Base-by-base conservation (phyloP, 805 yeast species). In the Clavispora fructus region DNA sequence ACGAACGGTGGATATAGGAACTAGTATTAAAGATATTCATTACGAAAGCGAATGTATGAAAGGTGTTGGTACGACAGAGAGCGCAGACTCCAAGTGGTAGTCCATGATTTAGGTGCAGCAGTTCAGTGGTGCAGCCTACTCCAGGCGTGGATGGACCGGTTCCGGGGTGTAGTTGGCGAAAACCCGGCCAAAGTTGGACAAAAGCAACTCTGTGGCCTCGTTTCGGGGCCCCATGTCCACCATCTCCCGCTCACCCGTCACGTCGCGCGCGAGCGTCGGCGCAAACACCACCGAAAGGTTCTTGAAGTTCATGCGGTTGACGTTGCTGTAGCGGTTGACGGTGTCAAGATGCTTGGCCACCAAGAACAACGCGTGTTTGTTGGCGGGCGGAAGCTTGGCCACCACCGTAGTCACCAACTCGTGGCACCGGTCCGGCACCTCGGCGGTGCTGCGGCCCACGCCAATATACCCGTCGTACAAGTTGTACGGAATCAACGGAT, bases 261-360 rank as follows among this genome's bases (percentile, higher is more conserved):
- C 68, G 57, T 89, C 96, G 41, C 96, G 75, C 0, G 90, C 84
- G 39, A 94, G 67, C 7, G 97, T 89, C 4, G 99, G 98, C 1
- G 97, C 96, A 73, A 94, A 94, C 7, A 92, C 97, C 39, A 94
- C 88, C 0, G 96, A 83, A 44, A 94, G 67, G 58, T 94, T 90
- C 63, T 82, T 82, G 55, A 78, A 71, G 37, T 78, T 87, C 99
- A 94, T 94, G 62, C 91, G 75, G 61, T 91, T 94, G 39, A 65
- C 60, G 11, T 63, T 64, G 39, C 79, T 72, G 60, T 74, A 71
- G 26, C 69, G 62, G 35, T 80, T 78, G 29, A 94, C 83, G 45
- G 69, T 65, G 40, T 73, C 65, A 53, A 94, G 70, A 69, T 94
- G 99, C 39, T 68, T 68, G 42, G 85, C 69, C 35, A 94, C 67